Base-by-base conservation (phyloP, 2,329 filamentous ascomycete genomes). In the Fusarium tjaetaba region DNA sequence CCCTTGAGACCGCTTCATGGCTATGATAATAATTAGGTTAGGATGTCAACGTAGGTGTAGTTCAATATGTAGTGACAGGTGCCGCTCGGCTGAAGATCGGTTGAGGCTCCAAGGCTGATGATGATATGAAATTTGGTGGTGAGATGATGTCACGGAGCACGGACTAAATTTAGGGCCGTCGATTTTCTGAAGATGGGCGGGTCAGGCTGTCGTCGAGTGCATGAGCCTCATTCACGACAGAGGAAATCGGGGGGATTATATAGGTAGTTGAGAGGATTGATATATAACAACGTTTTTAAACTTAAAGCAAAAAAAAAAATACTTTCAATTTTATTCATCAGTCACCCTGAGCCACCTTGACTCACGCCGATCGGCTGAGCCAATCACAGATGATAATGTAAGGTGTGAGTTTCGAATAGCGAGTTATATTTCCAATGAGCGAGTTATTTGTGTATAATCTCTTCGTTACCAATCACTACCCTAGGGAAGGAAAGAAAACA, bases 1-100 rank as follows among this genome's bases (percentile, higher is more conserved):
- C 38, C 68, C 77, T 73, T 78, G 77, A 61, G 74, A 70, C 70
- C 76, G 75, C 71, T 80, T 80, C 79, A 80, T 80, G 63, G 43
- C 55, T 68, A 34, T n/a, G 26, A 18, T 49, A 26, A 15, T 36
- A 18, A 18, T 8, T 8, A 38, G 36, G 9, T 38, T 10, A 38
- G 36, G 36, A 38, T 20, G 36, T 20, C 16, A 18, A 38, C 10
- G 18, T 38, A 20, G 36, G 38, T 39, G 38, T 39, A 13, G 7
- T 39, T 39, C 38, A 22, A 39, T 22, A 39, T 39, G 38, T 20
- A 39, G 49, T 62, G 68, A 66, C 41, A 56, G 60, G 63, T 71
- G 68, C 70, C 67, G 53, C 42, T 57, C 42, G 53, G 61, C 66
- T 73, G 72, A 53, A 70, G 63, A 24, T 51, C 30, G 48, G 55